A percentile compares a stretch with the other conserved stretches of the same genome.
Conservation (phyloP, 2,329 filamentous ascomycete species). For the Fusarium sp. region DNA sequence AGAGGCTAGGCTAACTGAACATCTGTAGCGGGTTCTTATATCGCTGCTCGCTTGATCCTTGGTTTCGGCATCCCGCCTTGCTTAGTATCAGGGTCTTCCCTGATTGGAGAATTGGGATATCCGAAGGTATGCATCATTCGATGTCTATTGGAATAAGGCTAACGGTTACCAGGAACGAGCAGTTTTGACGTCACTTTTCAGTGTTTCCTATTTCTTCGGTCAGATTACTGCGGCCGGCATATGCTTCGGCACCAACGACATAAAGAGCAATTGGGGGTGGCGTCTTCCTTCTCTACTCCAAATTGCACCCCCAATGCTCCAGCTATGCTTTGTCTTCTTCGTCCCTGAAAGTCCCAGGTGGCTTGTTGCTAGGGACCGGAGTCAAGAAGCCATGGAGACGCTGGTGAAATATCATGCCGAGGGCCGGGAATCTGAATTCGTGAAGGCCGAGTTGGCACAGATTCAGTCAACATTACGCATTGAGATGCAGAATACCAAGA, state of each 20-base stretch:
- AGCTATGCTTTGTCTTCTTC: conserved; percentile 29
- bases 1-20: background rate
- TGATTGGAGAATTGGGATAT: background rate
- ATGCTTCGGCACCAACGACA: conserved; percentile 26
- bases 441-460: conserved; percentile 29
- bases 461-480: conserved; percentile 34
- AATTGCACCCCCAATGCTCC: conserved; percentile 19
- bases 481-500: conserved; percentile 9
- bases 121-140: conserved; percentile 33
- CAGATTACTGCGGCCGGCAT: conserved; percentile 26
- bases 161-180: background rate
- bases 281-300: conserved; percentile 33
- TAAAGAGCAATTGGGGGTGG: conserved; percentile 28
- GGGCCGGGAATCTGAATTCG: conserved; percentile 58
- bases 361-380: conserved; percentile 18
- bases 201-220: conserved; percentile 1
- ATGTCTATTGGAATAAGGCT: too few relatives aligned
- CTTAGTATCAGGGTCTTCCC: background rate
- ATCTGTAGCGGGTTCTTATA: conserved; percentile 59
- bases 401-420: conserved; percentile 27
- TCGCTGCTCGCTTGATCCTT: conserved; percentile 62
- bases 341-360: conserved; percentile 31
- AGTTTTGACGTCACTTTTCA: conserved; percentile 13
- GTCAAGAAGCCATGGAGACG: conserved; percentile 15
- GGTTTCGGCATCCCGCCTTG: conserved; percentile 59